Evolutionary conservation across 768 basidiomycete species (phyloP).

Genomic region (Gymnopilus dilepis): DNA sequence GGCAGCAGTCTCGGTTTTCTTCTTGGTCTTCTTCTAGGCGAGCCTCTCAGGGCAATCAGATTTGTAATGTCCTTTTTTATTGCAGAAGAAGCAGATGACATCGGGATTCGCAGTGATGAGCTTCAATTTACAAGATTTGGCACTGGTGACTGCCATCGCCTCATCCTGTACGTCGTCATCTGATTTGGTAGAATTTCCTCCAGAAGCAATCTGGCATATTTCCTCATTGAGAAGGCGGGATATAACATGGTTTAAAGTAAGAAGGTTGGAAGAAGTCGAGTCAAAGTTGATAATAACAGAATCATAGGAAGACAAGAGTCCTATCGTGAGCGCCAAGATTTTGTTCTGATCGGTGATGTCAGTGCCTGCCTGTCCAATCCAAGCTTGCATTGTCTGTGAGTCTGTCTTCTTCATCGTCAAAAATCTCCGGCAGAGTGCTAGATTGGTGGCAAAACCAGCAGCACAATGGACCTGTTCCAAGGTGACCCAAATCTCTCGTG

Average conservation of each 20-base stretch:
- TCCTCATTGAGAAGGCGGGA: slow-evolving; percentile 39
- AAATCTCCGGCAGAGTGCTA: slow-evolving; percentile 28
- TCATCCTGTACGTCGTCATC: not conserved
- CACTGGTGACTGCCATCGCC: not conserved
- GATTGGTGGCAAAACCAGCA: slow-evolving; percentile 26
- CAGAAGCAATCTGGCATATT: not conserved
- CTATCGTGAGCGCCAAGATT: slow-evolving; percentile 33
- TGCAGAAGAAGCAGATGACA: slow-evolving; percentile 33
- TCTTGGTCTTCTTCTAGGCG: slow-evolving; percentile 18
- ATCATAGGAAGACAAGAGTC: slow-evolving; percentile 30
- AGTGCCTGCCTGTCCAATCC: slow-evolving; percentile 30
- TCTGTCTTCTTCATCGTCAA: slow-evolving; percentile 28
- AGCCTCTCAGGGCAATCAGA: slow-evolving; percentile 19
- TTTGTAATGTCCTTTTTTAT: slow-evolving; percentile 30
- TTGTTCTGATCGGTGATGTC: slow-evolving; percentile 28
- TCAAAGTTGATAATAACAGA: slow-evolving; percentile 38
- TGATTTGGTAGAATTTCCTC: not conserved
- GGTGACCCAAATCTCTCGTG: slow-evolving; percentile 29
- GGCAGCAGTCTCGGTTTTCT: slow-evolving; percentile 9
- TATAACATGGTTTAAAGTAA: slow-evolving; percentile 34
- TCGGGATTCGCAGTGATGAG: not conserved
- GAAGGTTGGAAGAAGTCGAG: slow-evolving; percentile 24
- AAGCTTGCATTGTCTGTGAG: slow-evolving; percentile 28
- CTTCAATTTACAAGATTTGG: too few relatives aligned
- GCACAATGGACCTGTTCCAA: slow-evolving; percentile 28